Percentiles rank a stretch among this genome's conserved stretches.
These are phyloP conservation scores for Thelephora terrestris DNA, from an alignment of 1,284 basidiomycete species.

Conservation along the genomic window DNA sequence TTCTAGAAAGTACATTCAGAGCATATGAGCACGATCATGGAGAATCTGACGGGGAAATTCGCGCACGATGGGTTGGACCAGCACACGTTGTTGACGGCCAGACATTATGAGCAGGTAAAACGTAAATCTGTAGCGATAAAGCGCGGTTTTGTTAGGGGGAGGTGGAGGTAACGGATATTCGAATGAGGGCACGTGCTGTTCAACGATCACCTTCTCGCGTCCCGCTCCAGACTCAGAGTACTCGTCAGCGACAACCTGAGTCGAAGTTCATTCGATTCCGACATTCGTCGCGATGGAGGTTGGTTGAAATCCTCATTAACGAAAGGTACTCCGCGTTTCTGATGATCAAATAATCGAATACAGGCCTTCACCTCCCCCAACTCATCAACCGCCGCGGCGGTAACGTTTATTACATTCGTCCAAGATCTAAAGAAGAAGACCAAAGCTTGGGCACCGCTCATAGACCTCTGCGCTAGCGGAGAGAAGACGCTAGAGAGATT, in stretches of 20 bases:
- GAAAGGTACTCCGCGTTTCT: neutral
- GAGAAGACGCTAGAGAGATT: conserved; percentile 97
- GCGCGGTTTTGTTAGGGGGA: conserved; percentile 3
- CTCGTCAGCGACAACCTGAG: conserved; percentile 1
- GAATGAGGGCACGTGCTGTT: conserved; percentile 6
- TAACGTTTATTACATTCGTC: conserved; percentile 98
- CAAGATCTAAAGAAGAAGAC: conserved; percentile 98
- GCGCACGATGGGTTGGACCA: conserved; percentile 95
- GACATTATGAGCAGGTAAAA: conserved; percentile 55
- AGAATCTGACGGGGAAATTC: conserved; percentile 10
- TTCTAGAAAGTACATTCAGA: conserved; percentile 48
- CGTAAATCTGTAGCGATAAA: conserved; percentile 12
- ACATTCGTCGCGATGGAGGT: conserved; percentile 23
- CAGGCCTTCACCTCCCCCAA: conserved; percentile 45
- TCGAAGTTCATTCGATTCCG: neutral
- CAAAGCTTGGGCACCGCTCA: conserved; percentile 94
- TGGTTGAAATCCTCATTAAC: conserved; percentile 2
- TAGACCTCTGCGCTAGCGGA: conserved; percentile 86
- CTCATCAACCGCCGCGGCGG: conserved; percentile 91
- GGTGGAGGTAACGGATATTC: conserved; percentile 5
- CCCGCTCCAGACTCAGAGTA: conserved; percentile 13
- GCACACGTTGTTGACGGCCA: conserved; percentile 85
- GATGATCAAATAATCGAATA: neutral
- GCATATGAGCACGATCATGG: conserved; percentile 10
- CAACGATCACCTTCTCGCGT: conserved; percentile 14